Evolutionary conservation across 1,284 basidiomycete genomes (phyloP).

Genomic region (Dichomitus squalens): DNA sequence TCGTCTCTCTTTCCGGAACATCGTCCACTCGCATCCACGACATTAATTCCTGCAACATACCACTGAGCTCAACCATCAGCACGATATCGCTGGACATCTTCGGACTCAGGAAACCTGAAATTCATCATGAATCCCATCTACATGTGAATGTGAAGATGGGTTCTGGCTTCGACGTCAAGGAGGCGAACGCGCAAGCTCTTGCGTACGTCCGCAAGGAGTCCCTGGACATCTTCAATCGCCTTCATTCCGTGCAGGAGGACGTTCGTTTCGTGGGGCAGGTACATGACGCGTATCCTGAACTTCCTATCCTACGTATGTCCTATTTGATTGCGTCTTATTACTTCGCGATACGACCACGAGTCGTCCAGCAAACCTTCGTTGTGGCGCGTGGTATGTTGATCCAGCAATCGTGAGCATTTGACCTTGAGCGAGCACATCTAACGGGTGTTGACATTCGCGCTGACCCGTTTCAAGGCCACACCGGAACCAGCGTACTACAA

Average conservation of each 20-base stretch:
- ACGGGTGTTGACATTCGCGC: not conserved
- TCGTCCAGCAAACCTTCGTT: conserved; percentile 82
- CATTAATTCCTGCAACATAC: too few species aligned
- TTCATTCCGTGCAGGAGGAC: conserved; percentile 86
- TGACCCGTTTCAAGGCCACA: conserved; percentile 18
- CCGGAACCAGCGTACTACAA: conserved; percentile 83
- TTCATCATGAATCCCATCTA: conserved; percentile 2
- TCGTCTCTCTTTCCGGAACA: too few species aligned
- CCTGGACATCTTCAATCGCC: conserved; percentile 79
- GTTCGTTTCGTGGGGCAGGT: conserved; percentile 69
- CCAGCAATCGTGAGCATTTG: conserved; percentile 55
- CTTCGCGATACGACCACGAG: not conserved
- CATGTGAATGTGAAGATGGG: conserved; percentile 14
- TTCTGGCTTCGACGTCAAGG: conserved; percentile 5
- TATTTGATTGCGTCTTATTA: not conserved
- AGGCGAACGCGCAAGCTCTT: conserved; percentile 35
- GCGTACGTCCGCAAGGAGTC: conserved; percentile 65
- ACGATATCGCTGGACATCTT: too few species aligned
- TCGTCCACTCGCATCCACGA: too few species aligned
- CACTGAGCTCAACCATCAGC: too few species aligned
- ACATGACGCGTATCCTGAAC: conserved; percentile 51
- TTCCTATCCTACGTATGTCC: conserved; percentile 69
- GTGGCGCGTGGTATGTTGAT: conserved; percentile 93
- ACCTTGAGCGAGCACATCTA: not conserved
- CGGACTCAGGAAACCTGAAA: too few species aligned